These are phyloP conservation scores for Calonectria pteridis DNA, from an alignment of 2,329 filamentous ascomycete species.

Conservation along the genomic window DNA sequence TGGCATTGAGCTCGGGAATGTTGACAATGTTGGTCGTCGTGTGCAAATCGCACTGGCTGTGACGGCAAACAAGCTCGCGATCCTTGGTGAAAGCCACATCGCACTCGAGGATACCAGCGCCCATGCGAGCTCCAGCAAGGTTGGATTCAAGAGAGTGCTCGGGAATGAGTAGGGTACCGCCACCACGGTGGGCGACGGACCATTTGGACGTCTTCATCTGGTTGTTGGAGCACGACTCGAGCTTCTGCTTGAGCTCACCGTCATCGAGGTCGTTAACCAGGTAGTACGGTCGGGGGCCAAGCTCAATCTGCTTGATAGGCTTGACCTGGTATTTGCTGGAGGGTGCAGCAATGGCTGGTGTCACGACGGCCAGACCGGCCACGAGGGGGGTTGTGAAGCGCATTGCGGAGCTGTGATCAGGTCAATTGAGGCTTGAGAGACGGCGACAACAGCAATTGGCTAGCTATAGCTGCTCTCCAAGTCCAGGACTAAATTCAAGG, in stretches of 20 bases:
- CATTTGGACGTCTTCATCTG: constrained; percentile 65
- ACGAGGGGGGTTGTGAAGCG: constrained; percentile 47
- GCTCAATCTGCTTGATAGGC: constrained; percentile 63
- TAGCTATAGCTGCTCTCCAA: background rate
- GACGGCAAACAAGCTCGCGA: constrained; percentile 75
- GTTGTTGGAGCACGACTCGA: constrained; percentile 69
- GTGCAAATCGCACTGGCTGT: constrained; percentile 76
- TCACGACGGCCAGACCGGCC: constrained; percentile 47
- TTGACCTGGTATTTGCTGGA: constrained; percentile 34
- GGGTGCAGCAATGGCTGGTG: constrained; percentile 46
- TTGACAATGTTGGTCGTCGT: constrained; percentile 76
- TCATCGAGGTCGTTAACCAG: constrained; percentile 73
- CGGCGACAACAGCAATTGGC: background rate
- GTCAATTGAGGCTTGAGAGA: constrained; percentile 24
- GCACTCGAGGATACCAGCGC: constrained; percentile 75
- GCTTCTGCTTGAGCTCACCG: constrained; percentile 69
- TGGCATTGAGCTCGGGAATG: constrained; percentile 71
- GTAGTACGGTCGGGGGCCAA: constrained; percentile 75
- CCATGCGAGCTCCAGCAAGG: constrained; percentile 74
- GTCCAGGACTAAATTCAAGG: constrained; percentile 23
- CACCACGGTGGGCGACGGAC: constrained; percentile 73
- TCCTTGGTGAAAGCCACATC: constrained; percentile 77
- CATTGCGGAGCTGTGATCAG: constrained; percentile 41
- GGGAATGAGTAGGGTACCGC: constrained; percentile 72
- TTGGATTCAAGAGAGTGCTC: constrained; percentile 73